Evolutionary conservation across 345 rosid genomes (phyloP), one percentile per base, ranked within the genome.

Genomic region (Capsella bursapastoris): DNA sequence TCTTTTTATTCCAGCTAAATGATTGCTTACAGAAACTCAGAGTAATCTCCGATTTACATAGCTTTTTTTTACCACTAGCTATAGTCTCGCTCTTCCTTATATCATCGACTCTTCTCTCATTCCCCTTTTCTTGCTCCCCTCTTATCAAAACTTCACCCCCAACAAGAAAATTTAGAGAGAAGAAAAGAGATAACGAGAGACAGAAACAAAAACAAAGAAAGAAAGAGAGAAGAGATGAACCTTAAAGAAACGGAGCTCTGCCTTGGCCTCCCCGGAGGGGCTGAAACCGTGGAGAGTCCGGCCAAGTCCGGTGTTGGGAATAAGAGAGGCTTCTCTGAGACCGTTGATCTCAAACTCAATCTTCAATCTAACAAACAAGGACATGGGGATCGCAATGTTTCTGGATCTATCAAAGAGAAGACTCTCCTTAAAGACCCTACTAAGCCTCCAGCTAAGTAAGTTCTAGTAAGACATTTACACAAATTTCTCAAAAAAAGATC

Each of bases 391-490:
- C 15, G 70, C 67, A 63, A 52, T 7, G 55, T 44, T 29, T 2
- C 27, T 16, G 65, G 53, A 47, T 31, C 77, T 80, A 22, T 53
- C 8, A 72, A 57, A 31, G 77, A 71, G 44, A 69, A 73, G 45
- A 57, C 47, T 8, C 22, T 61, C 68, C 50, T 44, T 77, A 84
- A 73, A 84, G 77, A 78, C 8, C 58, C 79, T 77, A 5, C 77
- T 32, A 91, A 87, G 72, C 92, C 95, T 77, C 89, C 87, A 11
- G 69, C 95, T 58, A 91, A 91, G 97, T 89, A 78, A 68, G 87
- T 72, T 51, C 62, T 71, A 6, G 49, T 52, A 4, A 43, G 5
- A 43, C 48, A 43, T 43, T 40, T 16, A 64, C 13, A 64, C 25
- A 11, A 34, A 5, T 15, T 60, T 16, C 68, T 59, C 13, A 38